Conservation (phyloP, 2,329 filamentous ascomycete species). For the Scorias spongiosa region DNA sequence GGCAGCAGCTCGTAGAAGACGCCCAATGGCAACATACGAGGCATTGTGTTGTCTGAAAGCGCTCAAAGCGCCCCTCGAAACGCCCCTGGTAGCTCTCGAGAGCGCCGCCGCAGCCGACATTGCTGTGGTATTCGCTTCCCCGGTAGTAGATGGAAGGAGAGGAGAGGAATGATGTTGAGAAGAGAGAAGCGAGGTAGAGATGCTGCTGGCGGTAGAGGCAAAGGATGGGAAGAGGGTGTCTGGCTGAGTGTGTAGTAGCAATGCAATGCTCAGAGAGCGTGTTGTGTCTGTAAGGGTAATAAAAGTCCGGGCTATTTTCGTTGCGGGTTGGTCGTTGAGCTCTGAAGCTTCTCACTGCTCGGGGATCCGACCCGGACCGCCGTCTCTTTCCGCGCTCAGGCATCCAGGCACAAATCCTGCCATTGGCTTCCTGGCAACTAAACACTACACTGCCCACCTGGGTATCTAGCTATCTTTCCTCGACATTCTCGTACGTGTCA, state of each 20-base stretch:
- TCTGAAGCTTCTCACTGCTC: not conserved
- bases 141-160: not conserved
- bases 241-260: not conserved
- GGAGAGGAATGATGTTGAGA: not conserved
- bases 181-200: not conserved
- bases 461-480: too few species aligned
- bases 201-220: not conserved
- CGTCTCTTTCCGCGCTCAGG: not conserved
- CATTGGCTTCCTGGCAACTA: too few species aligned
- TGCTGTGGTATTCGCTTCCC: conserved; percentile 17
- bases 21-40: conserved; percentile 13
- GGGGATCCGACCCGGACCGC: not conserved
- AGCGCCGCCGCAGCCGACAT: conserved; percentile 40
- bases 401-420: too few species aligned
- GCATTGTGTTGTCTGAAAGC: conserved; percentile 19
- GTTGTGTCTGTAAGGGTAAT: not conserved
- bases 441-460: too few species aligned
- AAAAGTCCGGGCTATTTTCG: not conserved
- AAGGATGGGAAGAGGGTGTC: not conserved
- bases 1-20: too few species aligned
- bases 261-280: too few species aligned
- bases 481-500: too few species aligned
- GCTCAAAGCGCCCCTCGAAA: conserved; percentile 18
- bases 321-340: not conserved
- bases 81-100: conserved; percentile 29